Evolutionary conservation across 2,329 filamentous ascomycete genomes (phyloP).

Genomic region (Tolypocladium inflatum): DNA sequence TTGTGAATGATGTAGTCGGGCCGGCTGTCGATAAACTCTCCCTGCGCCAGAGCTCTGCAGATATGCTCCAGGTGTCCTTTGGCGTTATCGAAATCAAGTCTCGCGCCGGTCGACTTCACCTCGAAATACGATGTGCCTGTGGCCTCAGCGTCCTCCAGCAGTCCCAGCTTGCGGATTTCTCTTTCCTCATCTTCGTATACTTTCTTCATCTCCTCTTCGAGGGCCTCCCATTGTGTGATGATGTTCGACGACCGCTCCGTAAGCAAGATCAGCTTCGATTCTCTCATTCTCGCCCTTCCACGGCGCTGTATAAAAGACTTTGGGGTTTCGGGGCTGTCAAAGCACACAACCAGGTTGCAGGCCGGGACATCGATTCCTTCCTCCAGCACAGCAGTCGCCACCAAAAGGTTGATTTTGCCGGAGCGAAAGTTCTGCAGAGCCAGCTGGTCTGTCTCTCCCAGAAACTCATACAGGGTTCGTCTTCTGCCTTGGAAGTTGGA

Average conservation of each 20-base stretch:
- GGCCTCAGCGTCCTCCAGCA: conserved; percentile 34
- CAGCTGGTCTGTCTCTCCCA: conserved; percentile 19
- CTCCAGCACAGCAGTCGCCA: conserved; percentile 56
- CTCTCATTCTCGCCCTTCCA: conserved; percentile 39
- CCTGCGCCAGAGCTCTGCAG: conserved; percentile 51
- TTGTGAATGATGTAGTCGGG: conserved; percentile 57
- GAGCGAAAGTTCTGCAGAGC: conserved; percentile 38
- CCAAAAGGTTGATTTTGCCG: conserved; percentile 45
- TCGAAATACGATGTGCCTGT: conserved; percentile 17
- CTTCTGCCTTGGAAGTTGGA: conserved; percentile 27
- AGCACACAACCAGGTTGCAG: conserved; percentile 53
- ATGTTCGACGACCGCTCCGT: conserved; percentile 18
- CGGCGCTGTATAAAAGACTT: conserved; percentile 51
- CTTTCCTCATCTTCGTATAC: conserved; percentile 58
- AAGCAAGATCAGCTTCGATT: conserved; percentile 42
- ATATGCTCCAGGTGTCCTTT: conserved; percentile 75
- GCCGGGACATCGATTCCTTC: conserved; percentile 60
- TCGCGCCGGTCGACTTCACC: conserved; percentile 42
- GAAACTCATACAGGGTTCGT: conserved; percentile 30
- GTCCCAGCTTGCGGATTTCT: conserved; percentile 31
- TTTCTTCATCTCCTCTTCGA: conserved; percentile 66
- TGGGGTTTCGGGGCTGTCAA: conserved; percentile 37
- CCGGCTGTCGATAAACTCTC: conserved; percentile 50
- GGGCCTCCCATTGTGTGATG: conserved; percentile 45
- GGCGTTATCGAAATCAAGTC: conserved; percentile 64